Conservation (phyloP, 1,139 yeast species). For the Pichia sorboxylosa region DNA sequence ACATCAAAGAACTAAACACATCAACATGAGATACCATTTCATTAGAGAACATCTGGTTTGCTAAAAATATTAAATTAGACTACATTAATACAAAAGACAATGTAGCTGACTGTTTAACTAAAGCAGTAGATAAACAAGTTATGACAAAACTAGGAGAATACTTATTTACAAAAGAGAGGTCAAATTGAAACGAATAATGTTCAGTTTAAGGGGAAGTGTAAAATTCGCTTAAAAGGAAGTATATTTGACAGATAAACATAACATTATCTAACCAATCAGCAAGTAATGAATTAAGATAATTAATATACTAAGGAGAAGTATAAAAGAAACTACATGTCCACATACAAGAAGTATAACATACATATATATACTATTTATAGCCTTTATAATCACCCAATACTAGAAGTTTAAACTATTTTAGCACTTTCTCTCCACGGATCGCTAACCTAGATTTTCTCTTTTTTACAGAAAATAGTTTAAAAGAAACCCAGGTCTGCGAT, state of each 20-base stretch:
- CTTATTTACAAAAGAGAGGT: background rate
- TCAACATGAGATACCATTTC: slow-evolving; percentile 6
- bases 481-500: too few relatives aligned
- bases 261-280: too few relatives aligned
- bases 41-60: slow-evolving; percentile 2
- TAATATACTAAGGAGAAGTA: too few relatives aligned
- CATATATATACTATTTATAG: too few relatives aligned
- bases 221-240: background rate
- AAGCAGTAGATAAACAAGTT: slow-evolving; percentile 1
- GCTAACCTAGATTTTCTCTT: background rate
- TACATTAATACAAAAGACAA: slow-evolving; percentile 5
- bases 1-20: slow-evolving; percentile 7
- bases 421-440: background rate
- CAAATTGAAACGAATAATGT: background rate
- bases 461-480: too few relatives aligned
- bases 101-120: slow-evolving; percentile 6
- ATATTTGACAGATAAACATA: too few relatives aligned
- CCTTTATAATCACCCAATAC: background rate
- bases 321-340: too few relatives aligned
- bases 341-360: too few relatives aligned
- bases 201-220: background rate
- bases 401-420: background rate
- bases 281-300: too few relatives aligned
- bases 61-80: slow-evolving; percentile 4
- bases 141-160: background rate